A percentile compares a stretch with the other conserved stretches of the same genome.
These are phyloP conservation scores for Fusarium setosum DNA, from an alignment of 2,329 filamentous ascomycete genomes.

Conservation along the genomic window DNA sequence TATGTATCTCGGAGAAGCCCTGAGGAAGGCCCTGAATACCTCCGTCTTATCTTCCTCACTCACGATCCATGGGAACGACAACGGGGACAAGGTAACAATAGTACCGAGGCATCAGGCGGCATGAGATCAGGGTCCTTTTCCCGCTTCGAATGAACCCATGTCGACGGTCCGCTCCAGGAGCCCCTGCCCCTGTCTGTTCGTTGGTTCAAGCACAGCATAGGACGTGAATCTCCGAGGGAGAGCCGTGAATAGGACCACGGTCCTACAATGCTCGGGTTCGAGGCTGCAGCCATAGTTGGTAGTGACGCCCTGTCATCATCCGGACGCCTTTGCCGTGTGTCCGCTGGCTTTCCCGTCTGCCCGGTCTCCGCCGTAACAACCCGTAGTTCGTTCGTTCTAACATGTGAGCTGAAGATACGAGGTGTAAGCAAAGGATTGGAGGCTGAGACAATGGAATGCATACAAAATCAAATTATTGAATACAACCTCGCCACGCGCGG, in stretches of 20 bases:
- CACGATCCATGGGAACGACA: neutral
- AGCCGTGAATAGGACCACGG: conserved; percentile 20
- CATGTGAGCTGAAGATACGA: neutral
- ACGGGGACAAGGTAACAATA: neutral
- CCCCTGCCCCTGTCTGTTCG: conserved; percentile 18
- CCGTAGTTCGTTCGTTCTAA: neutral
- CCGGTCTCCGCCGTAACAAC: conserved; percentile 30
- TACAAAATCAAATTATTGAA: conserved; percentile 10
- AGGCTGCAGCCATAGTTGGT: neutral
- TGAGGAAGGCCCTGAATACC: neutral
- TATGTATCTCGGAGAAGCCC: neutral
- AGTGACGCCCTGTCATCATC: conserved; percentile 6
- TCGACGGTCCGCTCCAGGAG: conserved; percentile 6
- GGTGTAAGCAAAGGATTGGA: conserved; percentile 8
- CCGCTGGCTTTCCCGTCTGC: conserved; percentile 16
- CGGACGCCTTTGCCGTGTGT: neutral
- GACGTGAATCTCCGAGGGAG: conserved; percentile 31
- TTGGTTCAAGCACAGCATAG: conserved; percentile 14
- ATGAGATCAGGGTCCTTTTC: conserved; percentile 24
- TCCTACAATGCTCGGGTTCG: neutral
- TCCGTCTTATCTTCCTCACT: neutral
- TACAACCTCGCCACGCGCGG: conserved; percentile 7
- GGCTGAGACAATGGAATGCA: conserved; percentile 32
- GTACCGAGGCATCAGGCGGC: conserved; percentile 6
- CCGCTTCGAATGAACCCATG: conserved; percentile 18